A percentile compares a stretch with the other conserved stretches of the same genome.
These are phyloP conservation scores for Oxytropis ochrocephala DNA, from an alignment of 306 rosid genomes.

Conservation along the genomic window DNA sequence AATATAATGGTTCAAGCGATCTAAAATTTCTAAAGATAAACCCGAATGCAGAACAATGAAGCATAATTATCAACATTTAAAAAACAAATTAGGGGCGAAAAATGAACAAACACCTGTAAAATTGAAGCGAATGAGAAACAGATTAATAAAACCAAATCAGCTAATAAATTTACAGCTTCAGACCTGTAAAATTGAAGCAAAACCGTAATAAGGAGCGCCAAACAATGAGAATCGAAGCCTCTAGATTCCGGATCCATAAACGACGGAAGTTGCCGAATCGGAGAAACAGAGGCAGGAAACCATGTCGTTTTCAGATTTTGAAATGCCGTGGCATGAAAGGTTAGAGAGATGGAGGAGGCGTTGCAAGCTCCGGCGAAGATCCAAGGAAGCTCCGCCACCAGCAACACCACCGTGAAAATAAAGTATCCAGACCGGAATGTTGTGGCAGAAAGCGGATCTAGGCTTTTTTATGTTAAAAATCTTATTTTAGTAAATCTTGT, in stretches of 20 bases:
- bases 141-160: conserved; percentile 25
- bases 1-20: neutral
- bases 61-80: neutral
- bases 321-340: neutral
- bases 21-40: neutral
- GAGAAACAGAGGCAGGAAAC: conserved; percentile 26
- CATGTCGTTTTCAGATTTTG: neutral
- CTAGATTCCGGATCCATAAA: conserved; percentile 32
- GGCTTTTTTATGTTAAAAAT: neutral
- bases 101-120: conserved; percentile 34
- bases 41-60: conserved; percentile 16
- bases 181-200: too few relatives aligned
- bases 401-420: conserved; percentile 12
- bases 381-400: conserved; percentile 11
- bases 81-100: neutral
- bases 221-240: conserved; percentile 9
- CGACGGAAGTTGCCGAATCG: conserved; percentile 1
- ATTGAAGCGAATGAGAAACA: conserved; percentile 5
- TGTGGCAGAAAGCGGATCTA: conserved; percentile 30
- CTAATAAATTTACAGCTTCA: neutral
- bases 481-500: conserved; percentile 16
- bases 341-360: neutral
- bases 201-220: neutral
- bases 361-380: neutral
- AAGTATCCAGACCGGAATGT: neutral